Evolutionary conservation across 257 asterid genomes (phyloP), one percentile per base, ranked within the genome.

Genomic region (Solanum commersonii): DNA sequence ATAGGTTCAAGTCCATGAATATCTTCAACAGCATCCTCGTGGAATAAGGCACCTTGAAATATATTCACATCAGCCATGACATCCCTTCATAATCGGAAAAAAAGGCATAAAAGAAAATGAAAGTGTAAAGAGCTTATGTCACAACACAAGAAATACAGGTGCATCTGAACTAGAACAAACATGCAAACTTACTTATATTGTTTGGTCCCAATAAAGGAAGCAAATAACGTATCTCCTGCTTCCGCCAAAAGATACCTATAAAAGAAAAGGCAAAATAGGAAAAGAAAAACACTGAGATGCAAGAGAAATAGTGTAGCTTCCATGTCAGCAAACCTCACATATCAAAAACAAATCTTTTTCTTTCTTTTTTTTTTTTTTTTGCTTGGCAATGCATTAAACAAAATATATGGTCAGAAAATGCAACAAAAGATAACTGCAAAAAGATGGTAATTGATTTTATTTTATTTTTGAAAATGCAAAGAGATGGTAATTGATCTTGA

Each of bases 41-140:
- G 98, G 92, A 97, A 97, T 93, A 97, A 92, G 94, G 98, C 99
- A 95, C 99, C 99, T 97, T 97, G 99, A 96, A 97, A 97, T 93
- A 97, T 96, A 95, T 97, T 96, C 91, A 98, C 99, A 94, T 96
- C 99, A 97, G 99, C 99, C 98, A 97, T 94, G 98, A 97, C 86
- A 95, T 97, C 99, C 99, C 99, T 97, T 96, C 93, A 88, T 91
- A 91, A 89, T 92, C 91, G 92, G 93, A 92, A 91, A 92, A 56
- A 86, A 87, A 90, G 86, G 88, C 87, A 90, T 85, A 94, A 93
- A 92, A 90, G 96, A 84, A 93, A 92, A 91, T 90, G 91, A 89
- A 85, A 93, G 92, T 92, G 92, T 90, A 88, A 91, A 88, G 83
- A 89, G 87, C 76, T 87, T 87, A 87, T 88, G 46, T 87, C 56